Evolutionary conservation across 345 rosid species (phyloP).

Genomic region (Salix dunnii): DNA sequence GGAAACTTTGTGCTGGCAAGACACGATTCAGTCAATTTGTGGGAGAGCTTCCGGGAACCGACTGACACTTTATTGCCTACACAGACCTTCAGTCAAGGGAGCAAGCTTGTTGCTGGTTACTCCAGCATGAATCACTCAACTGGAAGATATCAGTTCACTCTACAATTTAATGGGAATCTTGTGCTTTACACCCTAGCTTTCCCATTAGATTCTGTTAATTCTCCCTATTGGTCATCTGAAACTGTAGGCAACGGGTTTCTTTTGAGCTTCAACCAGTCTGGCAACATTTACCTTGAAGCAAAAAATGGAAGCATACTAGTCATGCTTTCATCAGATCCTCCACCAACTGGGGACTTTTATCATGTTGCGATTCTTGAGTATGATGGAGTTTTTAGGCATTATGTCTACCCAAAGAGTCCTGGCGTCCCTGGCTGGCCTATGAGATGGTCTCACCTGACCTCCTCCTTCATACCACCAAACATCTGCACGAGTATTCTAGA

Average conservation of each 20-base stretch:
- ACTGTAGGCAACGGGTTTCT: not conserved
- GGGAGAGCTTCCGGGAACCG: constrained; percentile 20
- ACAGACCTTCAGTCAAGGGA: not conserved
- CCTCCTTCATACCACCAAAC: constrained; percentile 14
- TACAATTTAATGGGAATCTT: constrained; percentile 12
- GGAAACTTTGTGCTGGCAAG: constrained; percentile 17
- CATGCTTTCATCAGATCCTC: too few species aligned
- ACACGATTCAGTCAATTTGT: not conserved
- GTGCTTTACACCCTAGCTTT: constrained; percentile 17
- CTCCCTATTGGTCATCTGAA: not conserved
- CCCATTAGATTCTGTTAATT: not conserved
- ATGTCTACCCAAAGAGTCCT: constrained; percentile 17
- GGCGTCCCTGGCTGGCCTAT: not conserved
- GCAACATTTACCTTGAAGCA: not conserved
- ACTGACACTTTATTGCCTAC: constrained; percentile 17
- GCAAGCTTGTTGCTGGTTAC: constrained; percentile 6
- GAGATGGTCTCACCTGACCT: constrained; percentile 16
- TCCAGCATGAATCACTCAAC: constrained; percentile 10
- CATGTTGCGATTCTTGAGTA: constrained; percentile 20
- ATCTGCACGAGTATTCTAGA: not conserved
- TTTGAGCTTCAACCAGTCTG: constrained; percentile 24
- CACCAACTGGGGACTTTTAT: constrained; percentile 7
- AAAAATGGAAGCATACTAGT: not conserved
- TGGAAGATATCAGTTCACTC: constrained; percentile 28
- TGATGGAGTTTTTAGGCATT: constrained; percentile 31